Evolutionary conservation across 2,329 filamentous ascomycete genomes (phyloP).

Genomic region (Lachnellula subtilissima): DNA sequence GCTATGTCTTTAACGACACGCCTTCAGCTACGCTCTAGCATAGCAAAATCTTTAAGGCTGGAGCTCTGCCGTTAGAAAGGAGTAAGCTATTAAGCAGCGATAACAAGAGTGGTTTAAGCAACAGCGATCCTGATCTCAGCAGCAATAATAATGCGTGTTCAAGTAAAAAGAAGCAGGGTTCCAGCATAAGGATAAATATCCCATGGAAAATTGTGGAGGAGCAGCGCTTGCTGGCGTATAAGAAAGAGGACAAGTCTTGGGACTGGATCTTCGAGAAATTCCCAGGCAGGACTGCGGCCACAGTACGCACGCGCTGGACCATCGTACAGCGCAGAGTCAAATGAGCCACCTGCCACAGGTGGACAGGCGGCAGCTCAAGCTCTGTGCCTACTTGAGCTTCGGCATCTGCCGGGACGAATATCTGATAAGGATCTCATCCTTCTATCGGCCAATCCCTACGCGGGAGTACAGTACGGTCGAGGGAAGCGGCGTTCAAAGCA

Average conservation of each 20-base stretch:
- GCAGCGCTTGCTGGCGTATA: constrained; percentile 14
- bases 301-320: constrained; percentile 11
- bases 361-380: neutral
- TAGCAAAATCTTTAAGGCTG: constrained; percentile 2
- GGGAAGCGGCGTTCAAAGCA: neutral
- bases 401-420: neutral
- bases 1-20: too few species aligned
- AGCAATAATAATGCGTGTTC: constrained; percentile 11
- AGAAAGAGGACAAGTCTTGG: constrained; percentile 16
- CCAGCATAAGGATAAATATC: neutral
- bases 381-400: neutral
- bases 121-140: neutral
- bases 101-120: constrained; percentile 12
- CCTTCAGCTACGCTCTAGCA: too few species aligned
- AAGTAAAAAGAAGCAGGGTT: constrained; percentile 8
- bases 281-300: constrained; percentile 4
- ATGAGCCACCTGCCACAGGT: constrained; percentile 5
- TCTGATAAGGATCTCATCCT: neutral
- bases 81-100: constrained; percentile 13
- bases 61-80: constrained; percentile 7
- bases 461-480: neutral
- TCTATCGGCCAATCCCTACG: neutral
- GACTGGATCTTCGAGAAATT: constrained; percentile 14
- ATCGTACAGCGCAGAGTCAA: constrained; percentile 4
- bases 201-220: constrained; percentile 12